phyloP scores from a whole-genome alignment of 306 rosid species.

The Astragalus glycyphyllos region DNA sequence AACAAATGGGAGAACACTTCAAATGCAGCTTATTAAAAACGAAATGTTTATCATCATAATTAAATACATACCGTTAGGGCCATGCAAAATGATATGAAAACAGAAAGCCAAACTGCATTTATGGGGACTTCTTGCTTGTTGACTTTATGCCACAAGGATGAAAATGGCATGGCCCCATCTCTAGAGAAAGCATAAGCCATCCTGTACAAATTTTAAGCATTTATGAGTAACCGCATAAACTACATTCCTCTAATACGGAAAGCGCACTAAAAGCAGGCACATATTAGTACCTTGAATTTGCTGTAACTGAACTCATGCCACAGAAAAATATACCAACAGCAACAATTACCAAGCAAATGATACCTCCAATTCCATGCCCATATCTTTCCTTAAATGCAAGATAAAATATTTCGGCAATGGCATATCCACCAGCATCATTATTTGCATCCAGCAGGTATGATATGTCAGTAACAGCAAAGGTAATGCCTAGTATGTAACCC shows the following conservation, averaged over 20 bases:
- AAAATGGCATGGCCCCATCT: slow-evolving; percentile 98
- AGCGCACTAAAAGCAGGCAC: not conserved
- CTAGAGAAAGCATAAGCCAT: slow-evolving; percentile 98
- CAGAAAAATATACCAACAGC: slow-evolving; percentile 93
- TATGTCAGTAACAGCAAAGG: slow-evolving; percentile 81
- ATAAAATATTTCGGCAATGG: slow-evolving; percentile 94
- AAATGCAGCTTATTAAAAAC: not conserved
- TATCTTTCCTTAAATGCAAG: slow-evolving; percentile 83
- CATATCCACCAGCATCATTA: slow-evolving; percentile 94
- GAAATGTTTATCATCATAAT: not conserved
- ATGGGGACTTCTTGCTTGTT: slow-evolving; percentile 83
- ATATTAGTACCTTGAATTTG: slow-evolving; percentile 83
- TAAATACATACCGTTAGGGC: slow-evolving; percentile 73
- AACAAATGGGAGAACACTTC: not conserved
- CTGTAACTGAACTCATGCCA: slow-evolving; percentile 97
- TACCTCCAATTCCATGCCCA: slow-evolving; percentile 94
- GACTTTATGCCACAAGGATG: slow-evolving; percentile 87
- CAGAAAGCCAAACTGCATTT: slow-evolving; percentile 94
- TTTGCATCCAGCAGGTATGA: slow-evolving; percentile 70
- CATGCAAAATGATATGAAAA: slow-evolving; percentile 79
- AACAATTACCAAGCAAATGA: slow-evolving; percentile 82
- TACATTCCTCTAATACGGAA: slow-evolving; percentile 25
- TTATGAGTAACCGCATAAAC: slow-evolving; percentile 28
- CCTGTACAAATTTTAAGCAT: slow-evolving; percentile 49
- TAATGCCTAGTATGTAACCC: slow-evolving; percentile 88